Evolutionary conservation across 2,329 filamentous ascomycete genomes (phyloP).

Genomic region (Aspergillus viridinutans): DNA sequence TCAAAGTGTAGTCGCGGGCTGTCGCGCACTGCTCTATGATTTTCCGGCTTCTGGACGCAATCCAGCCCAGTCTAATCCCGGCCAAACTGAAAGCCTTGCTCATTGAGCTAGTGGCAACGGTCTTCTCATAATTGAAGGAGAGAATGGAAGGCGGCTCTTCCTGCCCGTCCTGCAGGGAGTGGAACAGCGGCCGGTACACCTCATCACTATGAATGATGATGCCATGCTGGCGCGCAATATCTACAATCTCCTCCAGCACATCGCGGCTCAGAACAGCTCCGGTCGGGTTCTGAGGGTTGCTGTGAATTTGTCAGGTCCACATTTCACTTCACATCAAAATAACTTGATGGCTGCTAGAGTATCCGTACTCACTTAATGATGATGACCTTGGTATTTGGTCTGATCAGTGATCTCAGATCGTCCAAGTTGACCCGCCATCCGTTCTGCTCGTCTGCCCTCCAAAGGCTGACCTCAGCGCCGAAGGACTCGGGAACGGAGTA

Average conservation of each 20-base stretch:
- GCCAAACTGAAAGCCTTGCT: conserved; percentile 77
- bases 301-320: conserved; percentile 1
- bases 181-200: conserved; percentile 76
- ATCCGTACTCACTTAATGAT: conserved; percentile 57
- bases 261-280: conserved; percentile 62
- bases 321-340: background rate
- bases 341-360: background rate
- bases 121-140: conserved; percentile 62
- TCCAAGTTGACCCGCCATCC: conserved; percentile 64
- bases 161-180: conserved; percentile 49
- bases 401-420: conserved; percentile 61
- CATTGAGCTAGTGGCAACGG: conserved; percentile 70
- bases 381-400: conserved; percentile 51
- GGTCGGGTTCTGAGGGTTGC: conserved; percentile 77
- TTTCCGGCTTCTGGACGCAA: conserved; percentile 56
- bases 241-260: conserved; percentile 57
- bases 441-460: conserved; percentile 63
- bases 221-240: conserved; percentile 56
- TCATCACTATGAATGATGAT: conserved; percentile 72
- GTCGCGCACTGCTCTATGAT: conserved; percentile 60
- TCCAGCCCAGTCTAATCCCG: conserved; percentile 73
- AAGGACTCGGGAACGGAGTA: conserved; percentile 70
- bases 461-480: conserved; percentile 72
- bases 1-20: conserved; percentile 73
- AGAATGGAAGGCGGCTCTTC: conserved; percentile 62